These are phyloP conservation scores for Chondrus crispus DNA, from an alignment of 23 red algal genomes.

Conservation along the genomic window DNA sequence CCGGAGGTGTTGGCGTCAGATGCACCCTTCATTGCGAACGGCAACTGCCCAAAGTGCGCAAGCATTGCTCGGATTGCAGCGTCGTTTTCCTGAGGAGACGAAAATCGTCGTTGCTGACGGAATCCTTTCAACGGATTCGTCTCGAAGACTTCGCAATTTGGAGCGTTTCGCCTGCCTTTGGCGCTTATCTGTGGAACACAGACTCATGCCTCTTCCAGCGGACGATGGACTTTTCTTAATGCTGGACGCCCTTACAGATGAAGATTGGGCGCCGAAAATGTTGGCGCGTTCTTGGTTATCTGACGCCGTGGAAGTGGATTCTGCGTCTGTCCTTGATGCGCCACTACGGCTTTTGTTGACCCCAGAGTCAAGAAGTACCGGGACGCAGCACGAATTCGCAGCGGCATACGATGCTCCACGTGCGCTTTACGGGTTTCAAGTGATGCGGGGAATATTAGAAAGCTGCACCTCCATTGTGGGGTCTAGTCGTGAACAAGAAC, in stretches of 20 bases:
- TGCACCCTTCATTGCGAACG: conserved; percentile 61
- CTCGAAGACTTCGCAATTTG: conserved; percentile 50
- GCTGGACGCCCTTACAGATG: conserved; percentile 60
- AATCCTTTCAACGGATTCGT: conserved; percentile 38
- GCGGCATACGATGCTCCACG: conserved; percentile 56
- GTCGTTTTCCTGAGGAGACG: conserved; percentile 47
- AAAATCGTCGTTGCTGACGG: conserved; percentile 55
- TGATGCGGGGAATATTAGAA: conserved; percentile 51
- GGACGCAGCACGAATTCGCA: conserved; percentile 3
- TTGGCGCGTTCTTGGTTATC: conserved; percentile 57
- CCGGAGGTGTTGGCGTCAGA: conserved; percentile 53
- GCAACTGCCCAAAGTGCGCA: conserved; percentile 67
- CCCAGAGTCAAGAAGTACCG: conserved; percentile 19
- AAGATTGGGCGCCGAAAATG: conserved; percentile 72
- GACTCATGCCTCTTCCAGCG: conserved; percentile 51
- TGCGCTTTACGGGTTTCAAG: conserved; percentile 59
- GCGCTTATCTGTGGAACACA: conserved; percentile 59
- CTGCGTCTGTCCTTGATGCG: conserved; percentile 56
- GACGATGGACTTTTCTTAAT: conserved; percentile 62
- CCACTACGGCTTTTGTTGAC: conserved; percentile 55
- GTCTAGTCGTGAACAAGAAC: conserved; percentile 13
- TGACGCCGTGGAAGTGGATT: conserved; percentile 56
- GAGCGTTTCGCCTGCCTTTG: conserved; percentile 67
- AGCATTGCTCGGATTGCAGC: conserved; percentile 43
- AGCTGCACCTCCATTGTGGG: conserved; percentile 27